Base-by-base conservation (phyloP, 306 rosid species). In the Rosa rugosa region DNA sequence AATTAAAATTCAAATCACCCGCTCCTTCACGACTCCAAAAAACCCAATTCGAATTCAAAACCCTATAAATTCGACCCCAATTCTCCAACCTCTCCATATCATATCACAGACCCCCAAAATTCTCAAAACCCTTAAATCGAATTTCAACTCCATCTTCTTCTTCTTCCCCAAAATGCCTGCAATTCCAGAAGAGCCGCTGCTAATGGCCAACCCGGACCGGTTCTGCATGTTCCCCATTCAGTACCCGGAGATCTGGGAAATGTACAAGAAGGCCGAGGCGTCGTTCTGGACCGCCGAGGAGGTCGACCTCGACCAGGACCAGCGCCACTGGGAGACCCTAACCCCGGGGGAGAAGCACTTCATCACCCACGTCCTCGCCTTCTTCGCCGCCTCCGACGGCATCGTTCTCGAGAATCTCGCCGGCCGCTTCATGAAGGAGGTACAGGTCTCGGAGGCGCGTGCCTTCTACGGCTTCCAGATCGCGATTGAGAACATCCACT, bases 211-310 rank as follows among this genome's bases (percentile, higher is more conserved):
- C 83, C 93, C 97, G 0, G 98, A 90, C 5, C 85, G 98, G 0
- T 94, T 94, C 87, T 92, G 97, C 23, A 94, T 94, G 98, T 94
- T 94, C 69, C 98, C 98, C 0, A 94, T 94, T 25, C 89, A 94
- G 4, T 94, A 86, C 85, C 98, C 97, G 0, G 84, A 90, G 46
- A 88, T 94, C 8, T 94, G 98, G 98, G 96, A 94, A 5, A 94
- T 94, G 98, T 94, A 94, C 84, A 94, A 94, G 86, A 94, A 92
- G 77, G 96, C 96, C 10, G 93, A 90, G 73, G 98, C 98, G 1
- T 94, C 98, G 0, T 94, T 90, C 80, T 89, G 98, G 97, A 90
- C 98, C 8, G 94, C 96, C 2, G 96, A 94, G 81, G 98, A 94
- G 74, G 98, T 94, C 2, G 97, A 94, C 13, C 90, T 94, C 50